Percentiles rank a stretch among this genome's conserved stretches.
phyloP scores from a whole-genome alignment of 2,329 filamentous ascomycete genomes.

The Diaporthe sp. region DNA sequence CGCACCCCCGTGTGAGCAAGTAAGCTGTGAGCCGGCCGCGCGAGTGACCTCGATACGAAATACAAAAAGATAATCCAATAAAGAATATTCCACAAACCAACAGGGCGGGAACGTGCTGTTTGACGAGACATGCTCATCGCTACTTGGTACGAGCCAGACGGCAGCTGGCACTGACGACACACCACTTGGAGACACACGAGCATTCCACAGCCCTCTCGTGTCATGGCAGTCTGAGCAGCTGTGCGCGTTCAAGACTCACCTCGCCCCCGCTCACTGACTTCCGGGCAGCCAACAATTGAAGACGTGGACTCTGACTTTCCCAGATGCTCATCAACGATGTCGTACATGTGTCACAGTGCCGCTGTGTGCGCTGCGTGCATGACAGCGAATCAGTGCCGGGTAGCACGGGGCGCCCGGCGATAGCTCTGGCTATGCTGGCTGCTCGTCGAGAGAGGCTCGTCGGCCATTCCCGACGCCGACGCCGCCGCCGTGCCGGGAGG shows the following conservation, averaged over 20 bases:
- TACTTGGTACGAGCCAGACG: too few species aligned
- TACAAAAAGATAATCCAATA: neutral
- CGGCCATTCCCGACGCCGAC: conserved; percentile 24
- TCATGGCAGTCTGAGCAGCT: neutral
- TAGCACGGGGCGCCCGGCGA: neutral
- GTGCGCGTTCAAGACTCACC: neutral
- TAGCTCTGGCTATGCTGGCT: neutral
- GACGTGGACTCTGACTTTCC: neutral
- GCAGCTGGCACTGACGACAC: neutral
- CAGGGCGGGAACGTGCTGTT: neutral
- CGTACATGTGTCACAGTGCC: conserved; percentile 4
- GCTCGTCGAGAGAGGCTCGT: neutral
- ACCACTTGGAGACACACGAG: neutral
- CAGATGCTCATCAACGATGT: neutral
- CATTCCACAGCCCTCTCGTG: neutral
- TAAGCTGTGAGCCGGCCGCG: neutral
- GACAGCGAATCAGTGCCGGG: conserved; percentile 25
- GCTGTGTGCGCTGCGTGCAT: conserved; percentile 1
- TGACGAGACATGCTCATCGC: neutral
- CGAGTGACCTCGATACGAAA: neutral
- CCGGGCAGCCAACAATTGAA: neutral
- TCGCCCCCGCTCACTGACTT: too few species aligned
- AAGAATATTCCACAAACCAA: neutral
- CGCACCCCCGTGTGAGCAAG: neutral
- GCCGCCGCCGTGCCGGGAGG: neutral